Evolutionary conservation across 2,329 filamentous ascomycete genomes (phyloP), one percentile per base, ranked within the genome.

Genomic region (Cladosporium colombiae): DNA sequence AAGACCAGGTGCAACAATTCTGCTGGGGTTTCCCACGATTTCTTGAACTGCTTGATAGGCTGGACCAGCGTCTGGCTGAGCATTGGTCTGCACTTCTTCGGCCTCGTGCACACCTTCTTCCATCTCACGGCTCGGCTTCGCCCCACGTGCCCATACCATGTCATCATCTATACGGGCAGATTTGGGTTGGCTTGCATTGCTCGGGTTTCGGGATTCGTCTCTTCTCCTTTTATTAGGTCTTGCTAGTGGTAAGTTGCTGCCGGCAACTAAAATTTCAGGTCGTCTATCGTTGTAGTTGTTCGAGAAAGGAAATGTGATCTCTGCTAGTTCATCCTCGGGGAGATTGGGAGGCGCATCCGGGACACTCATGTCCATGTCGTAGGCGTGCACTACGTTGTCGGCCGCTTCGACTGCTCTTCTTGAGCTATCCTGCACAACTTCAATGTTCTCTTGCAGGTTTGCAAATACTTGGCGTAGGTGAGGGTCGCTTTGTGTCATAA

Each of bases 371-470:
- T 91, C 89, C 77, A 91, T 85, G 72, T 91, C 89, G 71, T 91
- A 91, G 14, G 89, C 89, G 76, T 91, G 88, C 11, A 91, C 89
- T 21, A 91, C 88, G 70, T 91, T 91, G 74, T 91, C 89, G 8
- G 89, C 89, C 23, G 89, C 89, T 76, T 91, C 89, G 4, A 91
- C 87, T 1, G 89, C 89, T 67, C 89, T 83, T 73, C 88, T 84
- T 64, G 89, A 89, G 74, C 88, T 91, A 73, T 91, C 89, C 83
- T 91, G 89, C 53, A 90, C 87, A 60, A 86, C 84, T 75, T 91
- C 89, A 68, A 91, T 91, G 70, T 89, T 89, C 67, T 86, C 85
- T 74, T 87, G 89, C 62, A 91, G 79, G 27, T 83, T 82, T 66
- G 86, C 82, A 68, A 91, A 88, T 52, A 90, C 81, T 66, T 80